Percentiles rank a stretch among this genome's conserved stretches.
Conservation (phyloP, 257 asterid genomes). For the Forsythia viridissima region DNA sequence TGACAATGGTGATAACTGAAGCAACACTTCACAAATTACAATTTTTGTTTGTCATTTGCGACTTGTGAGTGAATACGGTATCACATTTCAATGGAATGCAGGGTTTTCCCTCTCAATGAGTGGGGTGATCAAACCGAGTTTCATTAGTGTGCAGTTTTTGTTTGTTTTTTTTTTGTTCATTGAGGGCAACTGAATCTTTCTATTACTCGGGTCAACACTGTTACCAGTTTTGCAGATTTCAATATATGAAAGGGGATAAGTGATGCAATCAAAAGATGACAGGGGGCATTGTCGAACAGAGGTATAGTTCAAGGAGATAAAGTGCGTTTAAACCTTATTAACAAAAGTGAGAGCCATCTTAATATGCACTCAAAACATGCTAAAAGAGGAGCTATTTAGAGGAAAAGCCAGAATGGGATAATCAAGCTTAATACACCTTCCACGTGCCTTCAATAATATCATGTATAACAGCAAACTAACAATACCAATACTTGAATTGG, state of each 20-base stretch:
- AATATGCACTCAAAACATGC: not conserved
- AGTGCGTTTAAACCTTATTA: not conserved
- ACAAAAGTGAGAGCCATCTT: not conserved
- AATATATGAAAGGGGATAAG: not conserved
- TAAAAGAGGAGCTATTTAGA: not conserved
- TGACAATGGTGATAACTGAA: not conserved
- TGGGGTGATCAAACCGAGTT: not conserved
- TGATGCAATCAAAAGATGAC: not conserved
- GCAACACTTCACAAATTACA: not conserved
- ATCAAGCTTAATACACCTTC: not conserved
- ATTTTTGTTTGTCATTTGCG: not conserved
- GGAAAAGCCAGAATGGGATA: not conserved
- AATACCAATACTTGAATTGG: not conserved
- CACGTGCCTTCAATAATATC: not conserved
- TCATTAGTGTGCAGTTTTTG: not conserved
- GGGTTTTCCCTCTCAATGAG: not conserved
- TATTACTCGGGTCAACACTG: not conserved
- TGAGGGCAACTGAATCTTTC: not conserved
- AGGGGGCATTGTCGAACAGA: not conserved
- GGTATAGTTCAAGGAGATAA: not conserved
- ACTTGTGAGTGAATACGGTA: not conserved
- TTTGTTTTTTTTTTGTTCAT: not conserved
- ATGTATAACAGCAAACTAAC: constrained; percentile 8
- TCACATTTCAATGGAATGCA: not conserved
- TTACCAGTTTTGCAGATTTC: not conserved